Evolutionary conservation across 2,329 filamentous ascomycete species (phyloP), one percentile per base, ranked within the genome.

Genomic region (Aspergillus sp.): DNA sequence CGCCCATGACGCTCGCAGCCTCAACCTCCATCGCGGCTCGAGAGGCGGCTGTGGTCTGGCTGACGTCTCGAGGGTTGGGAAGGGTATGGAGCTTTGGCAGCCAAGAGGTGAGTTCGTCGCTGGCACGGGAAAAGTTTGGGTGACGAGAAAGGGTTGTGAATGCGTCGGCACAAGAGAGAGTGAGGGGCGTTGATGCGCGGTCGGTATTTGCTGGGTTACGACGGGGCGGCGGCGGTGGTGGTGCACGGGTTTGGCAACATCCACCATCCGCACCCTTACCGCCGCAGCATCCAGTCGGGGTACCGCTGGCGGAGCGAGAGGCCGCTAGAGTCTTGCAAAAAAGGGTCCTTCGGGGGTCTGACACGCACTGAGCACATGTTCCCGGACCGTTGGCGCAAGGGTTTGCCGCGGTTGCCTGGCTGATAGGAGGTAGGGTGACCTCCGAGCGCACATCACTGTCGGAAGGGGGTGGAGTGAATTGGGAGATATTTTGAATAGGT

Each of bases 241-340:
- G 64, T 59, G 62, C 63, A 51, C 71, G 70, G 11, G 72, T 74
- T 59, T 79, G 77, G 68, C 89, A 91, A 73, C 88, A 90, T 37
- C 86, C 86, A 13, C 84, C 85, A 13, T 80, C 82, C 17, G 77
- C 72, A 41, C 79, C 79, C 57, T 82, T 84, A 46, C 86, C 85
- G 44, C 86, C 85, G 66, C 84, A 85, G 73, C 88, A 90, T 59
- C 69, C 68, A 54, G 81, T 79, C 49, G 75, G 68, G 59, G 66
- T 68, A 42, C 66, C 70, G 61, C 67, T 70, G 54, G 68, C 68
- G 59, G 73, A 68, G 57, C 72, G 77, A 57, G 72, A 88, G 60
- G 89, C 89, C 22, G 90, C 89, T 52, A 93, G 84, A 11, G 89
- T 88, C 61, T 90, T 89, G 75, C 90, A 95, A 78, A 95, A 95